A percentile compares a stretch with the other conserved stretches of the same genome.
Conservation (phyloP, 306 rosid genomes). For the Citrullus colocynthis region DNA sequence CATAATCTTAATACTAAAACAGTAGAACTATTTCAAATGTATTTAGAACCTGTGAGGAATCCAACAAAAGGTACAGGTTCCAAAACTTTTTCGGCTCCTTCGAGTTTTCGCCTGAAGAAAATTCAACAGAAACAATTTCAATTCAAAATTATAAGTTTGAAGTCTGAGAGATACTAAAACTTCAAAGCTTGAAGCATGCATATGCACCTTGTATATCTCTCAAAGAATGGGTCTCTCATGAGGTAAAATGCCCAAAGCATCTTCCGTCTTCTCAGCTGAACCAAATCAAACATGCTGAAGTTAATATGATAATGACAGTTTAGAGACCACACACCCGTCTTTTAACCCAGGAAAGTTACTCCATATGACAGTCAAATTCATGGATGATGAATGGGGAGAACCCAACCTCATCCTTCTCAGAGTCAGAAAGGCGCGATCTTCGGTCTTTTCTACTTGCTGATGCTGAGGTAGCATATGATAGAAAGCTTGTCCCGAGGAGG, state of each 20-base stretch:
- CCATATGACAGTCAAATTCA: not conserved
- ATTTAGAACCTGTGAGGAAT: conserved; percentile 53
- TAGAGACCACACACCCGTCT: not conserved
- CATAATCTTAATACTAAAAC: not conserved
- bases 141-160: not conserved
- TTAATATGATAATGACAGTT: not conserved
- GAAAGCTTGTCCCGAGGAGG: conserved; percentile 38
- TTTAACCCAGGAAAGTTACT: not conserved
- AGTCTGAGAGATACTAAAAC: not conserved
- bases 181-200: not conserved
- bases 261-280: conserved; percentile 70
- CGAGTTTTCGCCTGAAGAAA: conserved; percentile 56
- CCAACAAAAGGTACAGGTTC: conserved; percentile 73
- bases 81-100: conserved; percentile 45
- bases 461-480: conserved; percentile 40
- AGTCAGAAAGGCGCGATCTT: conserved; percentile 34
- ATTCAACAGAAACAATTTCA: not conserved
- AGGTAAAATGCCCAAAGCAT: conserved; percentile 69
- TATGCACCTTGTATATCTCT: conserved; percentile 56
- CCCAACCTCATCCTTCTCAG: conserved; percentile 76
- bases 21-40: conserved; percentile 2
- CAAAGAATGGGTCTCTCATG: conserved; percentile 95
- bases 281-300: conserved; percentile 2
- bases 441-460: conserved; percentile 22
- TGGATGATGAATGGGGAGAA: conserved; percentile 8